These are phyloP conservation scores for Sporothrix brunneoviolacea DNA, from an alignment of 2,329 filamentous ascomycete species.

Conservation along the genomic window DNA sequence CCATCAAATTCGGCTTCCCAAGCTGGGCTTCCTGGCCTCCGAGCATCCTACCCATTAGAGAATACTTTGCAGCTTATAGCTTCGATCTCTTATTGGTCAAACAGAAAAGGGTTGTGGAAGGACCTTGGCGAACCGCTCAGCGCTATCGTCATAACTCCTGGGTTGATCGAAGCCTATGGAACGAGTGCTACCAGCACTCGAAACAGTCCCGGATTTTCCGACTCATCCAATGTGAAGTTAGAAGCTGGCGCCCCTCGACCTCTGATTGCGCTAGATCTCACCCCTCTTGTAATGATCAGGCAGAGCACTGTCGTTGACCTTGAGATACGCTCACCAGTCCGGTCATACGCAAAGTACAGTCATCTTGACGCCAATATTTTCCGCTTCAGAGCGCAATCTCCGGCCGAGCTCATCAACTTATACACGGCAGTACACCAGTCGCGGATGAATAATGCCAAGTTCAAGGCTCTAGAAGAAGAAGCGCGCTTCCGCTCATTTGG, in stretches of 20 bases:
- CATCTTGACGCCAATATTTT: conserved; percentile 64
- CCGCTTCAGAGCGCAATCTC: conserved; percentile 77
- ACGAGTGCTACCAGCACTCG: not conserved
- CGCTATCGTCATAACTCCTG: conserved; percentile 50
- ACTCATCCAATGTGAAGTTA: conserved; percentile 23
- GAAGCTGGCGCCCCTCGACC: conserved; percentile 35
- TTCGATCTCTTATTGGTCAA: conserved; percentile 56
- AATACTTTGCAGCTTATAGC: conserved; percentile 44
- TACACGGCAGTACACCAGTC: conserved; percentile 84
- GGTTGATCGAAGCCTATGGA: conserved; percentile 44
- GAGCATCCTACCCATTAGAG: conserved; percentile 37
- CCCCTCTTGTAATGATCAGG: conserved; percentile 81
- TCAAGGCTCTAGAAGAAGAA: conserved; percentile 61
- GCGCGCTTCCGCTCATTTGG: conserved; percentile 67
- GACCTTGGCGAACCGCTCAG: conserved; percentile 47
- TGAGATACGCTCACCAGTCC: conserved; percentile 82
- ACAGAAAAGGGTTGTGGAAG: conserved; percentile 53
- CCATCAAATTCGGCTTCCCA: conserved; percentile 82
- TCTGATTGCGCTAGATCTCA: conserved; percentile 71
- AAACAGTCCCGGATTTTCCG: conserved; percentile 13
- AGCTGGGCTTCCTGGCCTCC: conserved; percentile 51
- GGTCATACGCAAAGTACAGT: conserved; percentile 61
- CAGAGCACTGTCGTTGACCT: conserved; percentile 91
- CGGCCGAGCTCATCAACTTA: conserved; percentile 70
- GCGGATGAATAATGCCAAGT: conserved; percentile 87